Percentiles rank a stretch among this genome's conserved stretches.
These are phyloP conservation scores for Trichaptum fuscoviolaceum DNA, from an alignment of 768 basidiomycete genomes.

Conservation along the genomic window DNA sequence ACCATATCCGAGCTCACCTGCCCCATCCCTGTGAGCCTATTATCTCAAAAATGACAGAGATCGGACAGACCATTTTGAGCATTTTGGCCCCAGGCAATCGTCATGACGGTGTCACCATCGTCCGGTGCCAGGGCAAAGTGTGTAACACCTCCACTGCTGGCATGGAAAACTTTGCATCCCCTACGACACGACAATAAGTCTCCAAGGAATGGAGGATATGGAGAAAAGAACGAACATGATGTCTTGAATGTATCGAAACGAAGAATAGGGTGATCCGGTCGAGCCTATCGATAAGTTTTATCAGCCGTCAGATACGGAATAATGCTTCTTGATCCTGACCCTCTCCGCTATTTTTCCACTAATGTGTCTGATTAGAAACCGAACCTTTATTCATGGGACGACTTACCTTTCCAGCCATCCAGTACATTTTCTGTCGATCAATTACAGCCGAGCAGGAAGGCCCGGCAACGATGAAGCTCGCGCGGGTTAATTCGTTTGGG, in stretches of 20 bases:
- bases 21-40: conserved; percentile 6
- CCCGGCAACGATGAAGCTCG: conserved; percentile 63
- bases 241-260: conserved; percentile 83
- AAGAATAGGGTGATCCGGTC: conserved; percentile 82
- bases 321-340: conserved; percentile 34
- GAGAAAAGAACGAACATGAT: conserved; percentile 51
- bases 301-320: conserved; percentile 9
- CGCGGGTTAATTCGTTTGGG: conserved; percentile 58
- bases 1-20: conserved; percentile 79
- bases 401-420: conserved; percentile 74
- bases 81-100: conserved; percentile 81
- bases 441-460: conserved; percentile 80
- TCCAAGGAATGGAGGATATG: neutral
- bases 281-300: conserved; percentile 51
- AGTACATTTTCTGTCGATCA: conserved; percentile 83
- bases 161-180: conserved; percentile 71
- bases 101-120: conserved; percentile 72
- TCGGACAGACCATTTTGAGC: conserved; percentile 63
- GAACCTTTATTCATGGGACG: conserved; percentile 7
- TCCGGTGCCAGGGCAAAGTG: conserved; percentile 79
- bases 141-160: conserved; percentile 80
- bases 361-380: conserved; percentile 5
- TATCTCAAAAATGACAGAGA: conserved; percentile 16
- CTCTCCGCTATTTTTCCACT: conserved; percentile 96
- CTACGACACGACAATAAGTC: conserved; percentile 31